Evolutionary conservation across 2,329 filamentous ascomycete genomes (phyloP).

Genomic region (Beauveria sp.): DNA sequence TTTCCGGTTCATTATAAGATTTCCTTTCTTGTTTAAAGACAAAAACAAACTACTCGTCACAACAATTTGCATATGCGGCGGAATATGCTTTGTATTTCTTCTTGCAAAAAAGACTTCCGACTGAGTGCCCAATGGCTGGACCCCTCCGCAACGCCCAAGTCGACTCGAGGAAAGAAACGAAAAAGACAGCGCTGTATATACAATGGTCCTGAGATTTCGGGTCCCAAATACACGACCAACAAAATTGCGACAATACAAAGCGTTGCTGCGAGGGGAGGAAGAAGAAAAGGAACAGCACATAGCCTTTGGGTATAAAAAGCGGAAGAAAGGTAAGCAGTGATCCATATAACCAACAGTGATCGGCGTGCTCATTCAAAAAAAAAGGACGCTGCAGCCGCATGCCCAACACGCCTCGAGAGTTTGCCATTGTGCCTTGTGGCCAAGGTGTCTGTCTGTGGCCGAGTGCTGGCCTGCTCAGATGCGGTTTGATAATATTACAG

Average conservation of each 20-base stretch:
- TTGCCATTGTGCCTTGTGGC: not conserved
- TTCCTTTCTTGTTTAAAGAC: no score
- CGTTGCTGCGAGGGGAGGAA: not conserved
- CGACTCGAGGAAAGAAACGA: not conserved
- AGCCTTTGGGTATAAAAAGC: conserved; percentile 3
- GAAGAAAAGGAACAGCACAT: conserved; percentile 1
- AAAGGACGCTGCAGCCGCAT: not conserved
- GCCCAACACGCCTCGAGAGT: not conserved
- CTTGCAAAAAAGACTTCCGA: not conserved
- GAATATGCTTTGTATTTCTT: not conserved
- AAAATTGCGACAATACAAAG: not conserved
- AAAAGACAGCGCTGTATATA: not conserved
- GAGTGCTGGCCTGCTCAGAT: not conserved
- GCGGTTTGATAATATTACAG: not conserved
- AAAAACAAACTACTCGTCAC: no score
- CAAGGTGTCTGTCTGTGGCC: not conserved
- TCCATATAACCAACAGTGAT: not conserved
- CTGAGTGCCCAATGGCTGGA: no score
- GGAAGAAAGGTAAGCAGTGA: conserved; percentile 5
- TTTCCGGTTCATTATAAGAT: no score
- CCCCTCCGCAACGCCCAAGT: not conserved
- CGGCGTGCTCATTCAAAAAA: not conserved
- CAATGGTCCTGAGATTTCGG: not conserved
- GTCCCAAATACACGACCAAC: not conserved
- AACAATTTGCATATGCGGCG: not conserved